Percentiles rank a stretch among this genome's conserved stretches.
These are phyloP conservation scores for Dicorynia guianensis DNA, from an alignment of 306 rosid species.

Conservation along the genomic window DNA sequence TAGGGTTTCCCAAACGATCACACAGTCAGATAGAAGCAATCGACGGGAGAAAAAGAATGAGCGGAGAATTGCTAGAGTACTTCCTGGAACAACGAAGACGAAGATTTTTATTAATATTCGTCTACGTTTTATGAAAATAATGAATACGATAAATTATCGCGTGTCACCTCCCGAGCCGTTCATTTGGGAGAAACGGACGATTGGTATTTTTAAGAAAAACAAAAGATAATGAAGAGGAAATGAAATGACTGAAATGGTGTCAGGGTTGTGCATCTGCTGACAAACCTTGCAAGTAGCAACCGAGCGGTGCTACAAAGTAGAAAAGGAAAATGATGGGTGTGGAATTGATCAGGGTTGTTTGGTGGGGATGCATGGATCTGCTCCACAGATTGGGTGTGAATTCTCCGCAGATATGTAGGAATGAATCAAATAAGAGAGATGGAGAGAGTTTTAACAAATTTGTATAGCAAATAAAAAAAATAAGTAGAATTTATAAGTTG, in stretches of 20 bases:
- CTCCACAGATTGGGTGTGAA: too few relatives aligned
- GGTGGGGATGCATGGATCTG: neutral
- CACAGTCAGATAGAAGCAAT: conserved; percentile 28
- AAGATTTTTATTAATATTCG: neutral
- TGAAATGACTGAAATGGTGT: conserved; percentile 11
- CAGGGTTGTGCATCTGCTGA: neutral
- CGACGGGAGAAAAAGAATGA: neutral
- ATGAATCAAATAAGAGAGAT: too few relatives aligned
- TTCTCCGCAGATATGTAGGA: too few relatives aligned
- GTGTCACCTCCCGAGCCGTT: neutral
- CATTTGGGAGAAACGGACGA: neutral
- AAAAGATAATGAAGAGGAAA: neutral
- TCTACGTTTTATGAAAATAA: too few relatives aligned
- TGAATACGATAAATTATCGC: neutral
- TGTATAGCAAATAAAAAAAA: too few relatives aligned
- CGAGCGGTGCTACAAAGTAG: neutral
- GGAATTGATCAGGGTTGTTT: neutral
- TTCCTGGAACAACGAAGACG: conserved; percentile 33
- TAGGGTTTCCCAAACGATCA: conserved; percentile 54
- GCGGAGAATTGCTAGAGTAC: conserved; percentile 34
- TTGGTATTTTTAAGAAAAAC: neutral
- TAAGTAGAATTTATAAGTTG: too few relatives aligned
- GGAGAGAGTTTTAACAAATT: too few relatives aligned
- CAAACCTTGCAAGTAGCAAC: neutral
- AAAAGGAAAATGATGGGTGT: neutral